Evolutionary conservation across 495 filamentous ascomycete genomes (phyloP), one percentile per base, ranked within the genome.

Genomic region (Xylaria grammica): DNA sequence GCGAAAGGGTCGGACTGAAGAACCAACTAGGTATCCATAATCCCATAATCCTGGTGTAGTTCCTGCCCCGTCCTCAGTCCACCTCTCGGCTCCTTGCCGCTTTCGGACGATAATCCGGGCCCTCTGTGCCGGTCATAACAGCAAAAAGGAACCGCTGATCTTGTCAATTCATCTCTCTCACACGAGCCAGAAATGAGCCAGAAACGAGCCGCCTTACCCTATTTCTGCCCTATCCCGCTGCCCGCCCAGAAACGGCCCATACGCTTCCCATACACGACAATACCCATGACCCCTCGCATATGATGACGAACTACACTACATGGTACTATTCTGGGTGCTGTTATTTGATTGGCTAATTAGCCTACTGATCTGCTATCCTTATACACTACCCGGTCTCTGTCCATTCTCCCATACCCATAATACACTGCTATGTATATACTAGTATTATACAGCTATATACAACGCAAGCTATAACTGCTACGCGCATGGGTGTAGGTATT

Each of bases 31-130:
- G 7, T 40, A 7, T 17, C 17, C 17, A 40, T 17, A 40, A 50
- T 9, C 20, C 9, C 3, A 50, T 29, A 24, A 9, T 50, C 3
- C n/a, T 26, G 3, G 13, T 9, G 40, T 8, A 57, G 30, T 44
- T 36, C 54, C 38, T 26, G 54, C 4, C 19, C 26, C 1, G 29
- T 57, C 19, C 10, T 34, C 24, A 34, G 32, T 20, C 36, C 22
- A 20, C 22, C 24, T 57, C n/a, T 30, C 36, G 36, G 53, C 36
- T 57, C 38, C 26, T 57, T 45, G 54, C 54, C 54, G 38, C 38
- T 57, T 57, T 44, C 38, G 38, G 54, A 57, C 15, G 3, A 56
- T 15, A 45, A 57, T 57, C 56, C 56, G 54, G 15, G 19, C 17
- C 27, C 27, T 26, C 36, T 48, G 40, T 59, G 56, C 42, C 40